Conservation (phyloP, 768 basidiomycete species). For the Leucogyrophana mollusca region DNA sequence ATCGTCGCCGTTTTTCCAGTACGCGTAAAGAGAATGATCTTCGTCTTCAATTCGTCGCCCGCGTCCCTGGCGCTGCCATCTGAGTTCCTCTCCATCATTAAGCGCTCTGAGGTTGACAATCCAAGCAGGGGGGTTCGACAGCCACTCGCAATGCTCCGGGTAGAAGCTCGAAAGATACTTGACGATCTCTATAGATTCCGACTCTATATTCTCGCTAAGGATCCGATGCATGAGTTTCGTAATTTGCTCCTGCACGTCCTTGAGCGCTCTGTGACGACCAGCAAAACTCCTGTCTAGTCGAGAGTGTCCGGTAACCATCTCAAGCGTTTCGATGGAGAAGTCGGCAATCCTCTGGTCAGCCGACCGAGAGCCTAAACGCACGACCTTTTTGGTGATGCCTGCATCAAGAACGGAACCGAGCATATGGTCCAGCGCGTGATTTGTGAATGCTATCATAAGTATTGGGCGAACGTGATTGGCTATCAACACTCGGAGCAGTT, state of each 20-base stretch:
- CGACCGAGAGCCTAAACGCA: slow-evolving; percentile 69
- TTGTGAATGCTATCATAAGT: slow-evolving; percentile 65
- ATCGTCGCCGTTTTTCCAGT: slow-evolving; percentile 50
- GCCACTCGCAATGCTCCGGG: slow-evolving; percentile 45
- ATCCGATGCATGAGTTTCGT: slow-evolving; percentile 43
- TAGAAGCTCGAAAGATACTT: slow-evolving; percentile 42
- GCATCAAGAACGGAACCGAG: slow-evolving; percentile 63
- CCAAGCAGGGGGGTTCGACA: slow-evolving; percentile 50
- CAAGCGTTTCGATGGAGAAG: slow-evolving; percentile 60
- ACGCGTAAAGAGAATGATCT: slow-evolving; percentile 41
- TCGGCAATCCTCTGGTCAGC: slow-evolving; percentile 58
- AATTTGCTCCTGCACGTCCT: slow-evolving; percentile 46
- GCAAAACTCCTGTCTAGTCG: slow-evolving; percentile 36
- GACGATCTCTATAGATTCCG: slow-evolving; percentile 37
- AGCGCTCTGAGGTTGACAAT: slow-evolving; percentile 28
- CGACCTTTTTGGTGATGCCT: slow-evolving; percentile 57
- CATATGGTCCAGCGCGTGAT: slow-evolving; percentile 79
- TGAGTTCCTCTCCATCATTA: slow-evolving; percentile 12
- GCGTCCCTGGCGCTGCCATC: slow-evolving; percentile 36
- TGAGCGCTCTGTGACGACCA: slow-evolving; percentile 38
- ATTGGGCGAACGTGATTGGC: slow-evolving; percentile 52
- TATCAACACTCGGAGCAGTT: slow-evolving; percentile 67
- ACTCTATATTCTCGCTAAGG: slow-evolving; percentile 27
- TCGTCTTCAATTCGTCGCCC: slow-evolving; percentile 17
- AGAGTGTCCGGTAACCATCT: slow-evolving; percentile 41